Evolutionary conservation across 495 filamentous ascomycete species (phyloP), one percentile per base, ranked within the genome.

Genomic region (Aspergillus cavernicola): DNA sequence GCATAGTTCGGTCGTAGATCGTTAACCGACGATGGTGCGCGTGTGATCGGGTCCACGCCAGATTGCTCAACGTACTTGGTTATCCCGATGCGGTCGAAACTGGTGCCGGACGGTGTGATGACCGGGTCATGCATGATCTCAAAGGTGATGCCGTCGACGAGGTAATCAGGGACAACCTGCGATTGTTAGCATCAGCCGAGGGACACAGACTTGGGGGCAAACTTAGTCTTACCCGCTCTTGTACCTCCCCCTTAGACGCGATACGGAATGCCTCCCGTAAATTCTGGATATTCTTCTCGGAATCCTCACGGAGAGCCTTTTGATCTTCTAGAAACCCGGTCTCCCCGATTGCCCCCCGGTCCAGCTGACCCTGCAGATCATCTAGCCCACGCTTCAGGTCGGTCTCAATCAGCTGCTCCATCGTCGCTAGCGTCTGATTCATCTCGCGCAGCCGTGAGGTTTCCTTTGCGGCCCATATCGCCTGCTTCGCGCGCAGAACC

Each of bases 41-140:
- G 75, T 0, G 92, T 97, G 19, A 97, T 61, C 0, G 93, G 93
- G 68, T 98, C 93, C 1, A 81, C 84, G 3, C 77, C 78, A 15
- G 80, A 80, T 26, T 89, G 78, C 59, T 83, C 84, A 26, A 98
- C 73, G 63, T 96, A 90, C 70, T 96, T 89, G 50, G 87, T 68
- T 51, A 98, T 85, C n/a, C 88, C 89, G 3, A 87, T 75, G 44
- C 93, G 83, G 60, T 98, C 93, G 67, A 96, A 98, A 0, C 86
- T 91, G 47, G 86, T 85, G 24, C 93, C 93, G 6, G 85, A 88
- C 56, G 87, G 91, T 0, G 92, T 97, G 15, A 92, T 77, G 11
- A 93, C 88, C 4, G 89, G 93, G 69, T 98, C 93, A 59, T 92
- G 80, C 92, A 98, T 96, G 54, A 97, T 80, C 32, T 82, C 79